Evolutionary conservation across 768 basidiomycete genomes (phyloP).

Genomic region (Termitomyces bulborhizus): DNA sequence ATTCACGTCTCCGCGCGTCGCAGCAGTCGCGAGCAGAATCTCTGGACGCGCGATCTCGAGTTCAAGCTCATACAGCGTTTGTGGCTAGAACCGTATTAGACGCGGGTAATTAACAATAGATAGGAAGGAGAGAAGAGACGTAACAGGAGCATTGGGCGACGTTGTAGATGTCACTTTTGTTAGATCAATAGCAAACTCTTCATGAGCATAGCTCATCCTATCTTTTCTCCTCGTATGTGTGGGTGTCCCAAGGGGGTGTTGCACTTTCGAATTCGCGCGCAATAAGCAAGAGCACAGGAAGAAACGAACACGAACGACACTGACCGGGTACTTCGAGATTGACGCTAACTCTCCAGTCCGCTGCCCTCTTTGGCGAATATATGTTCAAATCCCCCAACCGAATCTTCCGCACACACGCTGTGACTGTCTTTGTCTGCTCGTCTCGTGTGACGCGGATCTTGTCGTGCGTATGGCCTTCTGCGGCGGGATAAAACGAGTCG

Average conservation of each 20-base stretch:
- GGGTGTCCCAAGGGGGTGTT: constrained; percentile 59
- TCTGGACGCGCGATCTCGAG: constrained; percentile 76
- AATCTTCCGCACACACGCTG: constrained; percentile 72
- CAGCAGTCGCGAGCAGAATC: constrained; percentile 64
- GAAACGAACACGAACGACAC: not conserved
- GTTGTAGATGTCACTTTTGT: constrained; percentile 76
- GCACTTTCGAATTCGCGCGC: constrained; percentile 30
- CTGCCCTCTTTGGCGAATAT: constrained; percentile 70
- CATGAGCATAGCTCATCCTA: constrained; percentile 88
- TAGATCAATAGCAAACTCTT: constrained; percentile 88
- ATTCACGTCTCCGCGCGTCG: constrained; percentile 57
- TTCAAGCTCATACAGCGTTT: constrained; percentile 82
- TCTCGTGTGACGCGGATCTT: constrained; percentile 85
- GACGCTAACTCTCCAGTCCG: constrained; percentile 93
- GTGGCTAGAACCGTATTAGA: constrained; percentile 32
- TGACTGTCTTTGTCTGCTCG: constrained; percentile 58
- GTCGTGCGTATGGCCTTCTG: constrained; percentile 29
- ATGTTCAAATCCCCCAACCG: constrained; percentile 87
- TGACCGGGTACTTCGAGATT: constrained; percentile 85
- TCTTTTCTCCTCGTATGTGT: constrained; percentile 74
- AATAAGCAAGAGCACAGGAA: not conserved
- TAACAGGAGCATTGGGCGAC: constrained; percentile 43
- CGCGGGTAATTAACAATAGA: not conserved
- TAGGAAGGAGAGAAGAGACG: constrained; percentile 19
- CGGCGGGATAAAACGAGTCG: constrained; percentile 66